Base-by-base conservation (phyloP, 2,329 filamentous ascomycete species). In the Myriosclerotinia duriaeana region DNA sequence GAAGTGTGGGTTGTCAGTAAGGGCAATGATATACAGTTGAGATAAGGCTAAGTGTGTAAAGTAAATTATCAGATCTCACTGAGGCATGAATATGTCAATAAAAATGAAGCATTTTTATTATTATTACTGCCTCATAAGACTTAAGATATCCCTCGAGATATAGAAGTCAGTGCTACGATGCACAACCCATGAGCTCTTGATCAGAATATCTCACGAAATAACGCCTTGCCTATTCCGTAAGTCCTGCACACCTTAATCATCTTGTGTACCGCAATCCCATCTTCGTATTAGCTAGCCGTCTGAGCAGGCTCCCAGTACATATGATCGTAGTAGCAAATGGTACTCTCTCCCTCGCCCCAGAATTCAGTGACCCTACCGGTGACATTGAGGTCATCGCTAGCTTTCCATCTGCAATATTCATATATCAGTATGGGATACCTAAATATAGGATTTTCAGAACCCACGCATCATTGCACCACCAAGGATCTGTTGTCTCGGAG, bases 381-480 rank as follows among this genome's bases (percentile, higher is more conserved):
- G n/a, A 38, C 8, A 36, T 22, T 22, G 8, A 60, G 56, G 14
- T 60, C 30, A 48, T 36, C 44, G 30, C 44, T 50, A 22, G 34
- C 34, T 17, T 50, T 38, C 44, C 44, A 60, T 12, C 56, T 60
- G 44, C 42, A 26, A 17, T 3, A 12, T 50, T 11, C 6, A 38
- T 20, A 36, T 38, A 12, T 60, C n/a, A 60, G 58, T 17, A 22
- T 9, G 0, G 11, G 5, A 3, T 38, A 1, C n/a, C 2, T 12
- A 1, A 36, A n/a, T 7, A 22, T 14, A 26, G 14, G 12, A 20
- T 20, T n/a, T 1, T 1, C 6, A 15, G 1, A n/a, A 17, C 48
- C 55, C 42, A 55, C 48, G 6, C 53, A 22, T 34, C 1, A 30
- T 22, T 50, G 34, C 63, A 65, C 63, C 53, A 65, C 12, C 17